Evolutionary conservation across 768 basidiomycete genomes (phyloP), one percentile per base, ranked within the genome.

Genomic region (Russula abietina): DNA sequence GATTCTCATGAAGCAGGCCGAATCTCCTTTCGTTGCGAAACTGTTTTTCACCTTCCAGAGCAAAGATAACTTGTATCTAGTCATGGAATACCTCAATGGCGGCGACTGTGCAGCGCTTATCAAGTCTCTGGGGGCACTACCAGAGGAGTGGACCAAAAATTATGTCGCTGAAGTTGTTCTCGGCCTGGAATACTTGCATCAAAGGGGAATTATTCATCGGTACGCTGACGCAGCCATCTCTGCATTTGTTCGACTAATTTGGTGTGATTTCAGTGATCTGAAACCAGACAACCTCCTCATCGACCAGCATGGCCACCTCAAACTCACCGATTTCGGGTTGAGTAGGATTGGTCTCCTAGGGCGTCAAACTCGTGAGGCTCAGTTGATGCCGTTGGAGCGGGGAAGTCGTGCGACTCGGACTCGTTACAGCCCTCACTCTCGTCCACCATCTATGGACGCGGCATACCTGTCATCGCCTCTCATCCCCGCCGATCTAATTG

Each of bases 11-110:
- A 94, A 94, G 73, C 96, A 98, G 74, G 91, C 96, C 1, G 94
- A 97, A 74, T 97, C 94, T 10, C 96, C 97, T 17, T 96, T 98
- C 71, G 97, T 98, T 55, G 93, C 93, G 54, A 97, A 97, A 75
- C 79, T 99, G 38, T 99, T 89, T 78, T 99, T 95, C 76, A 98
- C 97, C 19, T 99, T 99, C 79, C 97, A 98, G 76, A 96, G 91
- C 84, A 98, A 96, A 79, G 97, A 99, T 30, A 98, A 98, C 72
- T 76, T 98, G 60, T 99, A 98, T 74, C 83, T 99, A 55, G 97
- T 99, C 56, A 99, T 99, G 97, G 97, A 99, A 73, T 99, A 99
- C 73, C 83, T 99, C 36, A 97, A 97, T 67, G 96, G 96, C 39
- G 97, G 97, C 7, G 97, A 99, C 70, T 98, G 97, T 69, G 97